Base-by-base conservation (phyloP, 176 grass and related monocot genomes). In the Oryza longistaminata region DNA sequence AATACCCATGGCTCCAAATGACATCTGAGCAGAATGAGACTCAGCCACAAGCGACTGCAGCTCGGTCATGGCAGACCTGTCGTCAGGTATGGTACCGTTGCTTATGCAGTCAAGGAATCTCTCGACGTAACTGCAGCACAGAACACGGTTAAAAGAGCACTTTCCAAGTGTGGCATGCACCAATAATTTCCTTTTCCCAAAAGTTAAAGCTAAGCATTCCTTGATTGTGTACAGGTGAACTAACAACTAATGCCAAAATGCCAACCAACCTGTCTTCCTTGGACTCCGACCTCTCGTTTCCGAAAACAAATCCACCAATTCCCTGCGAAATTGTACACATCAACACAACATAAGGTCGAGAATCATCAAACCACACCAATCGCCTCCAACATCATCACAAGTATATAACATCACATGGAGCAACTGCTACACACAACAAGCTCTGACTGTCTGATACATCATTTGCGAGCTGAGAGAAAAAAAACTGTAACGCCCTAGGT, bases 251-350 rank as follows among this genome's bases (percentile, higher is more conserved):
- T 44, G 65, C 22, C 3, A 55, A 71, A 17, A 55, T 19, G 26
- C 50, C 16, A 55, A 82, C 85, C 26, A n/a, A 97, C 95, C 91
- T 95, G 70, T 97, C 95, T 91, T 97, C 95, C 60, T 81, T 95
- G 52, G 95, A 95, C 62, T 90, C 74, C 74, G 82, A 70, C 21
- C 88, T 87, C 86, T 95, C 95, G 26, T 92, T 97, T 42, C 95
- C 93, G 58, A 97, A 97, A 71, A 95, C 95, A 85, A 97, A 95
- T 64, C 93, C 93, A 49, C 95, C 95, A 66, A 97, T 91, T 61
- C 95, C 95, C 95, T 97, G 83, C n/a, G 1, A 55, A 86, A 79
- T 66, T 34, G n/a, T 50, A 71, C 33, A 15, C 43, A 53, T 17
- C 43, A 73, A n/a, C 5, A 24, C 21, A 33, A 70, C 77, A 6